Evolutionary conservation across 2,329 filamentous ascomycete genomes (phyloP).

Genomic region (Microdochium trichocladiopsis): DNA sequence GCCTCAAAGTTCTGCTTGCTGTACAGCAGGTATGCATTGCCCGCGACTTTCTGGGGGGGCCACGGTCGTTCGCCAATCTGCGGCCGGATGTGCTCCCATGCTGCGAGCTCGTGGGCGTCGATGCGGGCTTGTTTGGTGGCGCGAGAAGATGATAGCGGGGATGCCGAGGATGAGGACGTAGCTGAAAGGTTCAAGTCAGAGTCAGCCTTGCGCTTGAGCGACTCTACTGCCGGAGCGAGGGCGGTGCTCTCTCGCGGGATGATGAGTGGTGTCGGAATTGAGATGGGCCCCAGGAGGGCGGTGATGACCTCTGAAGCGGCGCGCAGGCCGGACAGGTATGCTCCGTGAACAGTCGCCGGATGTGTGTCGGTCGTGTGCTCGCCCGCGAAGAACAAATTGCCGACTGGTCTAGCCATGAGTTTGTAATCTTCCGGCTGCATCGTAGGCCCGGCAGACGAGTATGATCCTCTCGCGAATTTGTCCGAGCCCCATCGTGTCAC

Average conservation of each 20-base stretch:
- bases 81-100: constrained; percentile 42
- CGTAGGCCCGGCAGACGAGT: constrained; percentile 83
- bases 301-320: constrained; percentile 83
- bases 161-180: constrained; percentile 12
- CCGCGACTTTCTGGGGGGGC: constrained; percentile 64
- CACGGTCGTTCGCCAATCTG: constrained; percentile 68
- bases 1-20: constrained; percentile 71
- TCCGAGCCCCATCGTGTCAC: constrained; percentile 91
- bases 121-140: constrained; percentile 44
- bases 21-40: constrained; percentile 85
- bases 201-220: constrained; percentile 46
- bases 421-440: constrained; percentile 88
- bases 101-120: constrained; percentile 48
- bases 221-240: constrained; percentile 18
- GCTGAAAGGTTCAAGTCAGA: neutral
- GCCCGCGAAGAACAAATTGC: constrained; percentile 89
- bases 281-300: constrained; percentile 72
- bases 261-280: constrained; percentile 69
- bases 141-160: constrained; percentile 22
- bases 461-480: constrained; percentile 85
- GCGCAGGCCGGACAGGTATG: constrained; percentile 86
- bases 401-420: constrained; percentile 75
- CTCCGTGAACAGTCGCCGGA: constrained; percentile 93
- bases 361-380: constrained; percentile 95
- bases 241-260: constrained; percentile 47